Base-by-base conservation (phyloP, 73 alveolate genomes). In the Uronychia setigera region DNA sequence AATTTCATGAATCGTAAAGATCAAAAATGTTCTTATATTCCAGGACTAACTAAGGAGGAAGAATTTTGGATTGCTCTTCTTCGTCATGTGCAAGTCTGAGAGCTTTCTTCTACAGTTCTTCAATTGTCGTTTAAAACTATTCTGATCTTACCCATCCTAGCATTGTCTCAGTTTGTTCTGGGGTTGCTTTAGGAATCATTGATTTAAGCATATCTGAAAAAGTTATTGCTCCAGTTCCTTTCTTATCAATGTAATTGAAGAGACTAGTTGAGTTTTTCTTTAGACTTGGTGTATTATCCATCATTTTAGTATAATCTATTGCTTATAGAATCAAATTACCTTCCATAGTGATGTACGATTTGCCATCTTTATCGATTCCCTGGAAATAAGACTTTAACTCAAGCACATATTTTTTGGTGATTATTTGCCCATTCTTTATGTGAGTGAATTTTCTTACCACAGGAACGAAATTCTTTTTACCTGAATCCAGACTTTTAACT, bases 181-280 rank as follows among this genome's bases (percentile, higher is more conserved):
- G n/a, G 46, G 81, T 76, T 5, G 81, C 81, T 1, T 27, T 32
- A 5, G 81, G 81, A 31, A 76, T 76, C 81, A 76, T 76, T 9
- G 81, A 26, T 27, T 28, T 76, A 30, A 76, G 58, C 19, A 28
- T 28, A 5, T 76, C 81, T 28, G 58, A 9, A 27, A 76, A 76
- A 1, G 58, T 76, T 1, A 76, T 76, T 1, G 59, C 32, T 30
- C 81, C 81, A 29, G 46, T 29, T 30, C 59, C 59, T 26, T 25
- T 29, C 31, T 31, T 76, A 30, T 76, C 81, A 5, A 76, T 9
- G 59, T 76, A 76, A 31, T 76, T 76, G 59, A 76, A 76, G 27
- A 76, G 27, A 31, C 58, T 26, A 29, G 30, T 27, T 76, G 81
- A 76, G 46, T 26, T 76, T 27, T 31, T 13, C 32, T 76, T 76